Conservation (phyloP, 192 early-diverging fungal genomes). For the Coemansia sp. region DNA sequence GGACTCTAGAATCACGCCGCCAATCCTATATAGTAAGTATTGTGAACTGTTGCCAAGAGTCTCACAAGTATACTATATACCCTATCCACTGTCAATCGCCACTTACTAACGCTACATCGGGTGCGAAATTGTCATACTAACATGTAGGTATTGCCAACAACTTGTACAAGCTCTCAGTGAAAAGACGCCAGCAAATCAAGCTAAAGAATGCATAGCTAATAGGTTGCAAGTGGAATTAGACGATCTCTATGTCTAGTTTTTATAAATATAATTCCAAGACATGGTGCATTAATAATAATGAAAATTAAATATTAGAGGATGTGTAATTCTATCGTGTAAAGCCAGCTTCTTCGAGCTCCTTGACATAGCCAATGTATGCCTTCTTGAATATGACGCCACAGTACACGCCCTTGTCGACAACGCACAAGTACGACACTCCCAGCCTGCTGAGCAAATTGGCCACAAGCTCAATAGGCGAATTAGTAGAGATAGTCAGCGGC, state of each 20-base stretch:
- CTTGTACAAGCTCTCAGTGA: conserved; percentile 46
- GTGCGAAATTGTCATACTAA: neutral
- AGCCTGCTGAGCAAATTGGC: conserved; percentile 84
- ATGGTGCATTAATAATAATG: neutral
- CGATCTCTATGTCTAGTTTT: neutral
- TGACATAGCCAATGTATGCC: conserved; percentile 72
- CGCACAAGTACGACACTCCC: conserved; percentile 80
- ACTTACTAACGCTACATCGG: neutral
- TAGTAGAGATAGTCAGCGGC: conserved; percentile 72
- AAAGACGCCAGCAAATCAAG: conserved; percentile 17
- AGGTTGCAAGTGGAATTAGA: neutral
- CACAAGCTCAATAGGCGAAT: conserved; percentile 83
- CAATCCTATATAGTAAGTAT: conserved; percentile 50
- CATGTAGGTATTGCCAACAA: conserved; percentile 50
- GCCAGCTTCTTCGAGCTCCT: conserved; percentile 66
- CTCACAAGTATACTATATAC: neutral
- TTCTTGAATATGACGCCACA: conserved; percentile 90
- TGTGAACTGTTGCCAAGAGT: neutral
- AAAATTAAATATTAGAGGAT: neutral
- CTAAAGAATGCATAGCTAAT: neutral
- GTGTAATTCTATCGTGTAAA: conserved; percentile 27
- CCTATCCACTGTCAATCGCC: neutral
- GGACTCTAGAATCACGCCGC: conserved; percentile 45
- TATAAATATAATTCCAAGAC: neutral
- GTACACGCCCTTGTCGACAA: conserved; percentile 73